These are phyloP conservation scores for Trifolium pratense DNA, from an alignment of 306 rosid genomes.

Conservation along the genomic window DNA sequence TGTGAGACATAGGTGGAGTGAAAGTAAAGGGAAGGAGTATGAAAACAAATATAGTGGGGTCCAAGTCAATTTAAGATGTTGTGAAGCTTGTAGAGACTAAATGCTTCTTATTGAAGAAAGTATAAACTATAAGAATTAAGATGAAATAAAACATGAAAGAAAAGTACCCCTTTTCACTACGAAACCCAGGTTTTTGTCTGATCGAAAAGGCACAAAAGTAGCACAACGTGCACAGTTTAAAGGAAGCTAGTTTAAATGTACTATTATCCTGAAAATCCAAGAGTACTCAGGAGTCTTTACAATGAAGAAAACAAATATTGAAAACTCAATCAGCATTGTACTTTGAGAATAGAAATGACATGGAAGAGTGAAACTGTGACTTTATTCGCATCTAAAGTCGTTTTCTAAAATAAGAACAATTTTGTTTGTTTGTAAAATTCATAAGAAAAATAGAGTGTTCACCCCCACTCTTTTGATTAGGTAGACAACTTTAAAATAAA, in stretches of 20 bases:
- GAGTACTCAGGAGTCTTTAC: conserved; percentile 6
- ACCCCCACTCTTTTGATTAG: background rate
- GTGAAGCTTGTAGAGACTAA: conserved; percentile 16
- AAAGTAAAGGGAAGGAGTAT: conserved; percentile 42
- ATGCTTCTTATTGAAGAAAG: conserved; percentile 38
- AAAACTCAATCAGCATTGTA: background rate
- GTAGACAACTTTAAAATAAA: too few relatives aligned
- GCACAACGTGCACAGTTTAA: conserved; percentile 16
- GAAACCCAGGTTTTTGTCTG: conserved; percentile 14
- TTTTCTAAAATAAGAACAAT: conserved; percentile 11
- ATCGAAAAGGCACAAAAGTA: conserved; percentile 29
- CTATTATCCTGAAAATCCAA: conserved; percentile 17
- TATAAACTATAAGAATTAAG: conserved; percentile 23
- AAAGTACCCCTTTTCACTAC: conserved; percentile 19
- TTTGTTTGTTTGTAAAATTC: background rate
- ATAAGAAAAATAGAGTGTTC: background rate
- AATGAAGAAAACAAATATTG: conserved; percentile 30
- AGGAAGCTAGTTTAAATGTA: background rate
- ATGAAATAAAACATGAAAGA: conserved; percentile 11
- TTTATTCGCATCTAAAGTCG: background rate
- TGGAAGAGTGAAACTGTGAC: conserved; percentile 24
- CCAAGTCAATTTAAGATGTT: conserved; percentile 5
- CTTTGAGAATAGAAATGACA: background rate
- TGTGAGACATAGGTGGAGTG: conserved; percentile 32
- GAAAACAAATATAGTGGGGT: conserved; percentile 22